Conservation (phyloP, 495 filamentous ascomycete species). For the Aspergillus panamensis region DNA sequence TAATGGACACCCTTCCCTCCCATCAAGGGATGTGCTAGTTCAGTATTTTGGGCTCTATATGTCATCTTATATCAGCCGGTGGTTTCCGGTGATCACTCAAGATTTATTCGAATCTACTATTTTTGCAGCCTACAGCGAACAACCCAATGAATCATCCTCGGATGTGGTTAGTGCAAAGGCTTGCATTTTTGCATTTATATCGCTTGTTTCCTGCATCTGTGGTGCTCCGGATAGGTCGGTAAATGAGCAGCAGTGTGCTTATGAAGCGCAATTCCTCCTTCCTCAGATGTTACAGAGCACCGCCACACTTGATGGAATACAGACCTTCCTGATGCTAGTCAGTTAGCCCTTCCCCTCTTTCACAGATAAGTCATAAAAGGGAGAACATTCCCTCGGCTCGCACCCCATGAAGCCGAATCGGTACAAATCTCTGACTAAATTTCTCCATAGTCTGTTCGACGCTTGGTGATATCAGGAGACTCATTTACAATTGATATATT, state of each 20-base stretch:
- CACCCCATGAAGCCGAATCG: not conserved
- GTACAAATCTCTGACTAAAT: not conserved
- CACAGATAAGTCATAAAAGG: no score
- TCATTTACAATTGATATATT: not conserved
- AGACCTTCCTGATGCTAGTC: constrained; percentile 12
- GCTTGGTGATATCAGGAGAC: not conserved
- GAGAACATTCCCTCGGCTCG: not conserved
- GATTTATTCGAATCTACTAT: constrained; percentile 3
- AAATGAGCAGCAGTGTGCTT: not conserved
- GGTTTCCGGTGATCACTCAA: constrained; percentile 3
- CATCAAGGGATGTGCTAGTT: not conserved
- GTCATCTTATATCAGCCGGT: not conserved
- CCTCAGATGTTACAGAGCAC: not conserved
- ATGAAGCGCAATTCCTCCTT: constrained; percentile 1
- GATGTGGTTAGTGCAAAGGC: not conserved
- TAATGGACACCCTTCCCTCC: not conserved
- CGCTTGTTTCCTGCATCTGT: not conserved
- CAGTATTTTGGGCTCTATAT: not conserved
- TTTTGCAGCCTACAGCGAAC: not conserved
- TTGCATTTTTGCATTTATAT: constrained; percentile 11
- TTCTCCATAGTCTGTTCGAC: not conserved
- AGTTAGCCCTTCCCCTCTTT: not conserved
- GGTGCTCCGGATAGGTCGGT: not conserved
- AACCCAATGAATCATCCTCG: not conserved
- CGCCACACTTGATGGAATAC: constrained; percentile 3